These are phyloP conservation scores for Cutaneotrichosporon sp. DNA, from an alignment of 1,284 basidiomycete species.

Conservation along the genomic window DNA sequence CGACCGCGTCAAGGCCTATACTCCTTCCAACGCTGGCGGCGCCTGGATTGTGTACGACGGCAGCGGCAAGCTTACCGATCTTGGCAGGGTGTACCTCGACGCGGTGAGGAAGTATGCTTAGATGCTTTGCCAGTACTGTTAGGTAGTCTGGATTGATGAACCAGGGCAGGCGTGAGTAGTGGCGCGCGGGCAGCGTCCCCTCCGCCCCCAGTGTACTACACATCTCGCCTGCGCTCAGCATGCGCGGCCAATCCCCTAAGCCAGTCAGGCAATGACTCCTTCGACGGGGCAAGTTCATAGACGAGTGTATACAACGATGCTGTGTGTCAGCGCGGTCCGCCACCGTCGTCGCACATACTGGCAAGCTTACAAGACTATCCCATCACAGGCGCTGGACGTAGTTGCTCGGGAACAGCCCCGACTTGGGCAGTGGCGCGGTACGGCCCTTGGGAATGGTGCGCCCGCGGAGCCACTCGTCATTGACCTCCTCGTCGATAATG, in stretches of 20 bases:
- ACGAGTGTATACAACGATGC: too few relatives aligned
- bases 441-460: conserved; percentile 40
- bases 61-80: conserved; percentile 25
- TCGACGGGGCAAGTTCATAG: too few relatives aligned
- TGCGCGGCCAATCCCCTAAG: too few relatives aligned
- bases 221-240: too few relatives aligned
- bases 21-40: background rate
- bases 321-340: too few relatives aligned
- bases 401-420: conserved; percentile 47
- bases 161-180: background rate
- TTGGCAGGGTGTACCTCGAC: conserved; percentile 50
- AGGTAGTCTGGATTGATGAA: background rate
- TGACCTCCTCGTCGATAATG: conserved; percentile 51
- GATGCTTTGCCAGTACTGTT: too few relatives aligned
- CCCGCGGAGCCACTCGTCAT: conserved; percentile 49
- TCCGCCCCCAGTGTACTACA: too few relatives aligned
- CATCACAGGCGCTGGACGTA: conserved; percentile 48
- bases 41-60: background rate
- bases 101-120: conserved; percentile 32
- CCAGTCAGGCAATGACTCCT: too few relatives aligned
- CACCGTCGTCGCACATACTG: too few relatives aligned
- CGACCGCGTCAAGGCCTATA: conserved; percentile 43
- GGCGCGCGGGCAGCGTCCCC: background rate
- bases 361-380: conserved; percentile 14
- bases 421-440: conserved; percentile 31